Evolutionary conservation across 192 early-diverging fungal species (phyloP), one percentile per base, ranked within the genome.

Genomic region (Coemansia sp.): DNA sequence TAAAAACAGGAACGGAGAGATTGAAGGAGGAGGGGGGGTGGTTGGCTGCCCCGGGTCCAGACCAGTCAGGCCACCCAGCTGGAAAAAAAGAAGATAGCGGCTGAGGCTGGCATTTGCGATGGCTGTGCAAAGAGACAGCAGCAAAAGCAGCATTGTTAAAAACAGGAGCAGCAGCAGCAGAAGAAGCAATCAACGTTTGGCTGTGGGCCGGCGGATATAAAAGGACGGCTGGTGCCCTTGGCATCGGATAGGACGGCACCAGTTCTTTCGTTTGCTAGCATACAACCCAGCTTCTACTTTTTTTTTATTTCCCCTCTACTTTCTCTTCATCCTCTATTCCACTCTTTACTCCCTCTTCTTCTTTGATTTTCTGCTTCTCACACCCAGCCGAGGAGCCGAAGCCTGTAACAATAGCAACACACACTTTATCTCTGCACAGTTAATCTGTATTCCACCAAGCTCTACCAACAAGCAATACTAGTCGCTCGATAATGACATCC

Each of bases 401-500:
- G 61, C 46, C 46, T 63, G 61, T 63, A 63, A 10, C 61, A 49
- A 63, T 49, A 59, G 9, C 57, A 38, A 59, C 37, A 13, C 37
- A 4, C 55, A 25, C 5, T 10, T 19, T 37, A 17, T 57, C 32
- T 57, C 20, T 57, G 55, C 37, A 25, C 57, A 11, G 46, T 48
- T 48, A 11, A n/a, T 48, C 46, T 48, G 10, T 48, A n/a, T 48
- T 14, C 12, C 46, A 48, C 10, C 46, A 48, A 25, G 46, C 16
- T n/a, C 10, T 14, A 48, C 46, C 46, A 56, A 22, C 25, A 56
- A 56, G 25, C 54, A 20, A 25, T 2, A 25, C 5, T 40, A 40
- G n/a, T 2, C 12, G 8, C 5, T 22, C 13, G 57, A 59, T 39
- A 39, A 82, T 77, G 74, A 77, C 80, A 12, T 60, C 70, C 5